Base-by-base conservation (phyloP, 1,284 basidiomycete genomes). In the Acaromyces ingoldii region DNA sequence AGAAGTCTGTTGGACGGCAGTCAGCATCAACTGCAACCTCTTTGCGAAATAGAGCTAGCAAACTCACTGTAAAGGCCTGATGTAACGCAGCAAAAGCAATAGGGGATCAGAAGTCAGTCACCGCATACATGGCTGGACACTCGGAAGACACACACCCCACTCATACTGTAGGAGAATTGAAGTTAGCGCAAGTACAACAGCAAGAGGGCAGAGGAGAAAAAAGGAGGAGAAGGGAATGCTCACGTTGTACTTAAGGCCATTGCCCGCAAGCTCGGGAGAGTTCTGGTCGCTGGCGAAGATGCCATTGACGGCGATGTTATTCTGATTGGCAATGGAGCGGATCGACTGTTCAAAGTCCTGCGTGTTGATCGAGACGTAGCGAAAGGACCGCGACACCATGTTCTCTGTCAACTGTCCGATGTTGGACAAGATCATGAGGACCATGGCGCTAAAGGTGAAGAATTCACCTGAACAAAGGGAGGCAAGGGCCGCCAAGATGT, bases 381-480 rank as follows among this genome's bases (percentile, higher is more conserved):
- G 58, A 44, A 74, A 67, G 63, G 69, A 62, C 19, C 70, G 64
- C 2, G 72, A 58, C 19, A 74, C 72, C 41, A 74, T 65, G 62
- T 74, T 74, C 40, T 65, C 49, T 31, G 67, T 60, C 13, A 73
- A 41, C 50, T 73, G 70, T 19, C 69, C 65, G 24, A 73, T 64
- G 26, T 52, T 52, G 44, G 45, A 49, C 48, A 74, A 53, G 17
- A 74, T 64, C 28, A 52, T 55, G 21, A 74, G 58, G 30, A 65
- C 56, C 38, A 67, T 65, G 10, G 72, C 72, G 26, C 60, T 55
- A 41, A 74, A 73, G 19, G 68, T 60, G 22, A 74, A 63, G 53
- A 74, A 65, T 45, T 70, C 64, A 45, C 63, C 71, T 62, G 65
- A 45, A 54, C 44, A 49, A 24, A 62, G 50, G n/a, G 47, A 37